Evolutionary conservation across 2,329 filamentous ascomycete genomes (phyloP), one percentile per base, ranked within the genome.

Genomic region (Paecilomyces variotii): DNA sequence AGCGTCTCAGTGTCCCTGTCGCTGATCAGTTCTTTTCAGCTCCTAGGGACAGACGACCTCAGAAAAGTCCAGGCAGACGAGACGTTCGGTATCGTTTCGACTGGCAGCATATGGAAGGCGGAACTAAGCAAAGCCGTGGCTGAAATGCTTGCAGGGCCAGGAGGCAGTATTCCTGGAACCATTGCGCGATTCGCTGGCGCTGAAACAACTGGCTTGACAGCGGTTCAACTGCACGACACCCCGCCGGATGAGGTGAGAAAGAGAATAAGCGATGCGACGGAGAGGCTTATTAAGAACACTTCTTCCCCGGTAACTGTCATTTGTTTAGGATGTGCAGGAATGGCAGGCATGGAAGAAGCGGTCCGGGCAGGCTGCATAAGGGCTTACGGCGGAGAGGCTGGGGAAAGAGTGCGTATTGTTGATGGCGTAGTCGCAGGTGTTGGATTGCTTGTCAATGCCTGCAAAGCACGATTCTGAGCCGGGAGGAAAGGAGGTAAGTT

Each of bases 281-380:
- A 81, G 70, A 78, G 81, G 55, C 75, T 96, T 27, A 74, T 96
- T 28, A 71, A 69, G 6, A 78, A 78, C 11, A 75, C 68, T 7
- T 58, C 64, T 5, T 59, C 80, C 0, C 76, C 79, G 2, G 82
- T 92, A 0, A 78, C 80, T 3, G 88, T 86, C 26, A 84, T 97
- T 6, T 88, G 90, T 67, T 82, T 97, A 78, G 92, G 92, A 0
- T 97, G 92, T 71, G 92, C 90, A 2, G 92, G 91, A 0, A 96
- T 97, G 92, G 87, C 87, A 0, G 92, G 91, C 0, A 81, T 97
- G 75, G 88, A 94, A 65, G 79, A 84, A 49, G 87, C 87, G 59
- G 91, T 97, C 45, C 82, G 87, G 34, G 80, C 83, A 51, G 87
- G 87, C 0, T 88, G 89, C 35, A 67, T 82, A 0, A 84, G 88